Evolutionary conservation across 441 rosid species (phyloP), one percentile per base, ranked within the genome.

Genomic region (Mallotus japonicus): DNA sequence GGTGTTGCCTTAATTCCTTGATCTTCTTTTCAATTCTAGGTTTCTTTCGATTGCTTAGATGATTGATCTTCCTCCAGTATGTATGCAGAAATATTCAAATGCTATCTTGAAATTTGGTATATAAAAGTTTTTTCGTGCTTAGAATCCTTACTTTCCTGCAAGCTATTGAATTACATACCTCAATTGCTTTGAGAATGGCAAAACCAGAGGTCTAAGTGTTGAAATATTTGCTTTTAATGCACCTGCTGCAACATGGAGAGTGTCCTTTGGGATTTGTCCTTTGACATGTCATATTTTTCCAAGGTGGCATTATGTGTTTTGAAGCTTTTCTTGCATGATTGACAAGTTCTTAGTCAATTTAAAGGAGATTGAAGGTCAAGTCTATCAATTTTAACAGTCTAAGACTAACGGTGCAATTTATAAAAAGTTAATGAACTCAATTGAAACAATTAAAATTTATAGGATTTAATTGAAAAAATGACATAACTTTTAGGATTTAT

Each of bases 1-100:
- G 89, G 86, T 13, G 61, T 76, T 65, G 67, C 86, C 22, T 73
- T 85, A 51, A 83, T 87, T 2, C 0, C 28, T 24, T 24, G 2
- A 24, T 81, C 83, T 14, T 51, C 69, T 9, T 72, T 57, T 16
- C 54, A 76, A 62, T 50, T 22, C 60, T 54, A 70, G 64, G 63
- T 67, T 62, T 50, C 68, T 73, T 55, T 73, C 69, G 1, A 79
- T 64, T 8, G 71, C 75, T n/a, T 72, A 71, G 46, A 80, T 80
- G 37, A 77, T 28, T 3, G 81, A 61, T 73, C 61, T 77, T 32
- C 81, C 79, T 42, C 80, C 82, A 13, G 86, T 69, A 6, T 71
- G 79, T 59, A 76, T 73, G 75, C 75, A 77, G 67, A 78, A 76
- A 46, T 83, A 83, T 15, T 80, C 53, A 6, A 78, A 68, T 5